Evolutionary conservation across 1,284 basidiomycete species (phyloP).

Genomic region (Apiotrichum akiyoshidainum): DNA sequence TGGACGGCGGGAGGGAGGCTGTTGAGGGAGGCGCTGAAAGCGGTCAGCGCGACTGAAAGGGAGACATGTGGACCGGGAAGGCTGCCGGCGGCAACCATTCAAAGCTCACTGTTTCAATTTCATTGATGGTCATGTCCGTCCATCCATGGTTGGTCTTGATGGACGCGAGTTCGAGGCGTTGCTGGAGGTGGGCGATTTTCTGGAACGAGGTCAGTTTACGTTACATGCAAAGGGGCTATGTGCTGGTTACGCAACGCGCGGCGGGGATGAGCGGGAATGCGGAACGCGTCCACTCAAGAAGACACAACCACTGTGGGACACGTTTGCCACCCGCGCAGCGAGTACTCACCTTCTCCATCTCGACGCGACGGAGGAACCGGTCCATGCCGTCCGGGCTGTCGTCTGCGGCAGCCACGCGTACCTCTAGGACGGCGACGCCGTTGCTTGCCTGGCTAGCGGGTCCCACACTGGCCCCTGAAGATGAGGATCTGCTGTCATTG

Average conservation of each 20-base stretch:
- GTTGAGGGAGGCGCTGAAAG: constrained; percentile 19
- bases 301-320: not conserved
- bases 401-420: constrained; percentile 13
- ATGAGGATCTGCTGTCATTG: constrained; percentile 9
- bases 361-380: constrained; percentile 39
- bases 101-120: constrained; percentile 40
- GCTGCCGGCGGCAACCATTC: not conserved
- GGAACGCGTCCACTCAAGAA: not conserved
- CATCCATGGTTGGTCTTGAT: constrained; percentile 47
- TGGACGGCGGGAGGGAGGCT: constrained; percentile 11
- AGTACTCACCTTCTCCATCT: constrained; percentile 47
- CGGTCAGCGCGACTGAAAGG: constrained; percentile 2
- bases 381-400: constrained; percentile 36
- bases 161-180: constrained; percentile 45
- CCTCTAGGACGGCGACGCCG: constrained; percentile 3
- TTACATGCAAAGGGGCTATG: too few species aligned
- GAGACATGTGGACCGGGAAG: not conserved
- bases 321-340: not conserved
- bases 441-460: constrained; percentile 7
- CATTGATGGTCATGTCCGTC: constrained; percentile 44
- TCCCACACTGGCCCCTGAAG: constrained; percentile 9
- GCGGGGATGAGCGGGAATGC: not conserved
- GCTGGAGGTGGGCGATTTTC: constrained; percentile 47
- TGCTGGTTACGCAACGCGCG: too few species aligned
- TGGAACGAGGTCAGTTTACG: constrained; percentile 6